Percentiles rank a stretch among this genome's conserved stretches.
Evolutionary conservation across 164 flowering plant species (phyloP).

Genomic region (Annona squamosa): DNA sequence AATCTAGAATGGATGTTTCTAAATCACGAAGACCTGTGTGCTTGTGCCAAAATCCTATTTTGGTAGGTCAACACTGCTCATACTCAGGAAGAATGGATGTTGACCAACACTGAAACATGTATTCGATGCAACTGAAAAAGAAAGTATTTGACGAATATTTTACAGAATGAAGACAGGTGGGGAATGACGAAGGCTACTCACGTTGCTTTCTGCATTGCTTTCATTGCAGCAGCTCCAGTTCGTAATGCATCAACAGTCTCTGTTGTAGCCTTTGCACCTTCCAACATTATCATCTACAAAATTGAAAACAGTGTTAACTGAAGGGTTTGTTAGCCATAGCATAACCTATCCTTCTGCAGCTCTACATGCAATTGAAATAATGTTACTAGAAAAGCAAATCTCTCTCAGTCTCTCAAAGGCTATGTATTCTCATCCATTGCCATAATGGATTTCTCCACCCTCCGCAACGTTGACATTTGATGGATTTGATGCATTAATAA

Average conservation of each 20-base stretch:
- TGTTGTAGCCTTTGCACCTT: conserved; percentile 43
- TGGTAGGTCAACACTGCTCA: not conserved
- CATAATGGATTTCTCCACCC: not conserved
- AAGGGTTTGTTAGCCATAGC: not conserved
- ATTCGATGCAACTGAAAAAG: not conserved
- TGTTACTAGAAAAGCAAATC: not conserved
- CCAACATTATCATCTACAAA: conserved; percentile 35
- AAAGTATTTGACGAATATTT: not conserved
- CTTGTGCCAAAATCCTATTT: not conserved
- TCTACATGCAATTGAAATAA: too few species aligned
- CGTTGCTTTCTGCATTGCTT: conserved; percentile 47
- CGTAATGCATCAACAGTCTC: conserved; percentile 46
- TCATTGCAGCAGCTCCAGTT: conserved; percentile 43
- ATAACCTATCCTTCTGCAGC: not conserved
- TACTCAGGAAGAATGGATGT: not conserved
- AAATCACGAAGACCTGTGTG: not conserved
- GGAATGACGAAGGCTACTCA: conserved; percentile 12
- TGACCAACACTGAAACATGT: not conserved
- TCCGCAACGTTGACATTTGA: too few species aligned
- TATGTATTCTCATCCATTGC: not conserved
- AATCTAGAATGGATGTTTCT: not conserved
- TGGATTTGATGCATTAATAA: not conserved
- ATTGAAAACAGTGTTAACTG: not conserved
- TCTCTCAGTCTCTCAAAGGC: not conserved
- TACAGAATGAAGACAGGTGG: not conserved